Evolutionary conservation across 1,139 yeast species (phyloP).

Genomic region (Candida frijolesensis): DNA sequence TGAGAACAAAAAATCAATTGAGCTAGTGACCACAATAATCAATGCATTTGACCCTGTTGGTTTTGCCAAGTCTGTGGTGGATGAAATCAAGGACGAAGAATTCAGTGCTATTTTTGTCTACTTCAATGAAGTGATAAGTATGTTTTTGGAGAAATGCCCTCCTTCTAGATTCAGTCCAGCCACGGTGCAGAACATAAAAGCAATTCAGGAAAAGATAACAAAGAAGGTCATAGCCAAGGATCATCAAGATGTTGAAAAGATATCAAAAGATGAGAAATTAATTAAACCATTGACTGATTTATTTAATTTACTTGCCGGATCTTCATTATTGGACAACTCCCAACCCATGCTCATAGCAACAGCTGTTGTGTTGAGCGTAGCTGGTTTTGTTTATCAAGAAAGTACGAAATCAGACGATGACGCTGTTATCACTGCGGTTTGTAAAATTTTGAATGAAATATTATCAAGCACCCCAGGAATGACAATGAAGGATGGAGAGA

Average conservation of each 20-base stretch:
- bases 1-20: slow-evolving; percentile 20
- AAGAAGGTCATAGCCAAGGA: slow-evolving; percentile 55
- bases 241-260: slow-evolving; percentile 1
- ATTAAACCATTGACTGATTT: slow-evolving; percentile 34
- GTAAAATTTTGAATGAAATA: slow-evolving; percentile 24
- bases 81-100: slow-evolving; percentile 5
- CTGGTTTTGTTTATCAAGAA: slow-evolving; percentile 36
- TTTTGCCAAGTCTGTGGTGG: neutral
- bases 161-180: slow-evolving; percentile 20
- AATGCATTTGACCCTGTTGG: slow-evolving; percentile 20
- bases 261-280: slow-evolving; percentile 22
- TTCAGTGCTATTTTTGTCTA: neutral
- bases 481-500: neutral
- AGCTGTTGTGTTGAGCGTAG: slow-evolving; percentile 39
- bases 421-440: slow-evolving; percentile 25
- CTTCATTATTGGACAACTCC: slow-evolving; percentile 37
- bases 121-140: slow-evolving; percentile 18
- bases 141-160: slow-evolving; percentile 30
- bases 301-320: slow-evolving; percentile 39
- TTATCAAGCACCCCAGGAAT: slow-evolving; percentile 16
- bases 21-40: slow-evolving; percentile 30
- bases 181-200: slow-evolving; percentile 21
- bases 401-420: slow-evolving; percentile 15
- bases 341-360: slow-evolving; percentile 43
- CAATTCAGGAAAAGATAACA: slow-evolving; percentile 32